phyloP scores from a whole-genome alignment of 1,284 basidiomycete species.

The Wallemia hederae region DNA sequence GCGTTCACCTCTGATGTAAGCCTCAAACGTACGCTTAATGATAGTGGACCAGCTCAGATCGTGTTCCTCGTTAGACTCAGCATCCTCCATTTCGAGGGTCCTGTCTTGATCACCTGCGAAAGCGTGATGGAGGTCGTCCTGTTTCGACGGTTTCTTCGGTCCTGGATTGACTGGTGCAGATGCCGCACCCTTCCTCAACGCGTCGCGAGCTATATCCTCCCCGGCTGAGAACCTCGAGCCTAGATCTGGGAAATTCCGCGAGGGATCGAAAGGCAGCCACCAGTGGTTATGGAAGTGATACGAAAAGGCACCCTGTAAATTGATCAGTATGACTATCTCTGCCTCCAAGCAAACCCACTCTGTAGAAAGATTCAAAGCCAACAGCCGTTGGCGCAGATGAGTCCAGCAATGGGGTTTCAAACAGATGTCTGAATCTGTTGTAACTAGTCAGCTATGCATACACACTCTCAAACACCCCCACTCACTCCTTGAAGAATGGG shows the following conservation, averaged over 20 bases:
- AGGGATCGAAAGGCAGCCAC: constrained; percentile 74
- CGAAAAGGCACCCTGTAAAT: constrained; percentile 33
- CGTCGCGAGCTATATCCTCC: constrained; percentile 21
- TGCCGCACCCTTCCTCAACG: constrained; percentile 4
- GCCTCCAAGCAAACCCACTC: constrained; percentile 8
- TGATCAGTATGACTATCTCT: not conserved
- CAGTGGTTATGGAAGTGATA: constrained; percentile 69
- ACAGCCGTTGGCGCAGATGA: constrained; percentile 41
- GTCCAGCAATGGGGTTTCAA: constrained; percentile 36
- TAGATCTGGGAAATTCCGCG: constrained; percentile 69
- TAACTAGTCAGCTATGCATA: not conserved
- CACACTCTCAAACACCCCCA: constrained; percentile 3
- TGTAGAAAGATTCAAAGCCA: constrained; percentile 61
- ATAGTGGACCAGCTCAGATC: constrained; percentile 74
- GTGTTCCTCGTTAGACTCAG: constrained; percentile 19
- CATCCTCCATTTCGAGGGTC: constrained; percentile 12
- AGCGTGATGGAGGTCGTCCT: constrained; percentile 10
- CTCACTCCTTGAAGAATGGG: constrained; percentile 48
- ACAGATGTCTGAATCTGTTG: constrained; percentile 40
- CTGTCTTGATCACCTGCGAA: constrained; percentile 7
- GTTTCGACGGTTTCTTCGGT: constrained; percentile 3
- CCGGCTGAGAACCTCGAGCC: constrained; percentile 44
- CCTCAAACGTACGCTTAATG: constrained; percentile 68
- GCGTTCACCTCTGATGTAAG: constrained; percentile 51
- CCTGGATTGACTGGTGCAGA: constrained; percentile 1